Evolutionary conservation across 2,329 filamentous ascomycete species (phyloP), one percentile per base, ranked within the genome.

Genomic region (Cadophora malorum): DNA sequence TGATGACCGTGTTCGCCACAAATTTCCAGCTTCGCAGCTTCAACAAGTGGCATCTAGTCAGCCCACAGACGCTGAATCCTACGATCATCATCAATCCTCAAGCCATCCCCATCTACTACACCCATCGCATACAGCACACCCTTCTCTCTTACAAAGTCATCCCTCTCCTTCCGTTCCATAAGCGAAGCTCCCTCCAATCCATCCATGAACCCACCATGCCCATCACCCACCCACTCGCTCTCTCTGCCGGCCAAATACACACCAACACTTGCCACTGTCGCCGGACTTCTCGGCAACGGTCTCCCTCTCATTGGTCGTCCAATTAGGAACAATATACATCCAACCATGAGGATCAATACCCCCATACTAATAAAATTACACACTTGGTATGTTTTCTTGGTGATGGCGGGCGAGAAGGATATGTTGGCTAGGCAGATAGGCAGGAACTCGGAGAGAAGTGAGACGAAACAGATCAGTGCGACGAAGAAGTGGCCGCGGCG

Each of bases 341-440:
- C 33, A 3, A 83, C 74, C 82, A 85, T 84, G 33, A 82, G 65
- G 1, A 74, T 77, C 8, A 86, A 67, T 0, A 78, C 70, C 0
- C 78, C 70, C 1, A 80, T 76, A 0, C 79, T 77, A 10, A 84
- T 67, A 33, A 79, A 79, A 0, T 81, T 78, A 69, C 81, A 85
- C 6, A 81, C 75, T 0, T 76, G 76, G 59, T 83, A 81, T 0
- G 82, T 79, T 19, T 73, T 73, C 41, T 77, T 74, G 0, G 79
- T 79, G 63, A 83, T 81, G 0, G 80, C 79, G 1, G 81, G 77
- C 63, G 79, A 82, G 74, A 83, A 84, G 0, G 83, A 81, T 1
- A 85, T 79, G 68, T 84, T 85, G 71, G 82, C 79, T 2, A 86
- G 78, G 1, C 83, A 77, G 23, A 85, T 77, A 1, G 83, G 84